Conservation (phyloP, 768 basidiomycete species). For the Boletus reticuloceps region DNA sequence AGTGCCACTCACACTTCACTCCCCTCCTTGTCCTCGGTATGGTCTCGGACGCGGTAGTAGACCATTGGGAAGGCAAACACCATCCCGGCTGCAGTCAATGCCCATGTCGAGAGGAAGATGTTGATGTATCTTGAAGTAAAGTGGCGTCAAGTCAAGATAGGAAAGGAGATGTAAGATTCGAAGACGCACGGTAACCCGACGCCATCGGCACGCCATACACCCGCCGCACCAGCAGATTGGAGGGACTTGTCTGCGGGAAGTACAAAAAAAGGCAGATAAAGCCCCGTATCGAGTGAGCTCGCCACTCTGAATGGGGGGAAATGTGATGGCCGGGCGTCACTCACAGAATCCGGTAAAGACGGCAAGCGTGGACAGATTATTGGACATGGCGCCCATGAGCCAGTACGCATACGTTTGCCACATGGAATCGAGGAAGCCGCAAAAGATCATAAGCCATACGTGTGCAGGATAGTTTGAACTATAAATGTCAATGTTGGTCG, state of each 20-base stretch:
- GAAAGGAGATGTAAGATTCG: not conserved
- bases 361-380: constrained; percentile 75
- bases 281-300: too few relatives aligned
- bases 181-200: constrained; percentile 55
- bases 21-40: constrained; percentile 51
- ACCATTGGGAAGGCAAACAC: constrained; percentile 73
- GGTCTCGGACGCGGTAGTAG: constrained; percentile 61
- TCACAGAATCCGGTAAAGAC: constrained; percentile 81
- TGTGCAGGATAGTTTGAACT: constrained; percentile 53
- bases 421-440: constrained; percentile 77
- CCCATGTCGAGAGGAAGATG: constrained; percentile 74
- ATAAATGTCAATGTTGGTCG: constrained; percentile 54
- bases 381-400: constrained; percentile 87
- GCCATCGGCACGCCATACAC: constrained; percentile 70
- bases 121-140: constrained; percentile 53
- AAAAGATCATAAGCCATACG: constrained; percentile 67
- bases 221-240: constrained; percentile 72
- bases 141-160: not conserved
- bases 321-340: constrained; percentile 27
- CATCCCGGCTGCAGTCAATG: constrained; percentile 60
- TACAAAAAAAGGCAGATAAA: too few relatives aligned
- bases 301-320: too few relatives aligned
- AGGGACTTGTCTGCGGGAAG: constrained; percentile 58
- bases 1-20: constrained; percentile 34
- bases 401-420: constrained; percentile 85